Base-by-base conservation (phyloP, 441 rosid species). In the Aleurites moluccanus region DNA sequence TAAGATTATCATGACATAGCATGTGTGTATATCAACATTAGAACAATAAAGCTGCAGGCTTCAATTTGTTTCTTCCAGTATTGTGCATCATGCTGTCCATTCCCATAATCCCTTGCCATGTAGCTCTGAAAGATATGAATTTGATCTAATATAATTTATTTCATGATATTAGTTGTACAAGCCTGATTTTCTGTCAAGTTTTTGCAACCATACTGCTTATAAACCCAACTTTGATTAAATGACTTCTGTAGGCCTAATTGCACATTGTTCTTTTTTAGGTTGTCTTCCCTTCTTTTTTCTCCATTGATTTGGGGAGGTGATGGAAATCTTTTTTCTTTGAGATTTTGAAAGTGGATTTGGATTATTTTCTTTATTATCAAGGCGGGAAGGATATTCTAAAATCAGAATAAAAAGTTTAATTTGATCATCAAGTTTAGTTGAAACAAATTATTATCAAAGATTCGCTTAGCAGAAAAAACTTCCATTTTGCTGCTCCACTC, bases 331-430 rank as follows among this genome's bases (percentile, higher is more conserved):
- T 42, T 2, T 55, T n/a, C n/a, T n/a, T 35, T 35, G 5, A 33
- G 5, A 33, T n/a, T n/a, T n/a, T 45, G 75, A n/a, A 28, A 8
- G 40, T 73, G 62, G 63, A 20, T 45, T 28, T 63, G 13, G 9
- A 9, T 38, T 38, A 21, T 64, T 73, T 38, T 73, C 62, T 49
- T 28, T 45, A 45, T 73, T 10, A 55, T 63, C 47, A 73, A 50
- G 23, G 64, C 10, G 23, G 33, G 59, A 63, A 27, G 69, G 30
- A 7, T 45, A 28, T 11, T 45, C 3, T 67, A 62, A 61, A 62
- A 30, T 33, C 38, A 20, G 21, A 30, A 30, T 30, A 7, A 50
- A 52, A 52, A 20, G 21, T 16, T 52, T 2, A 16, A 18, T 30
- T 50, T 52, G 45, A 30, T 69, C n/a, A 52, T 52, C 6, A 35